A percentile compares a stretch with the other conserved stretches of the same genome.
These are phyloP conservation scores for Adiantum capillusveneris DNA, from an alignment of 75 land plant species.

Conservation along the genomic window DNA sequence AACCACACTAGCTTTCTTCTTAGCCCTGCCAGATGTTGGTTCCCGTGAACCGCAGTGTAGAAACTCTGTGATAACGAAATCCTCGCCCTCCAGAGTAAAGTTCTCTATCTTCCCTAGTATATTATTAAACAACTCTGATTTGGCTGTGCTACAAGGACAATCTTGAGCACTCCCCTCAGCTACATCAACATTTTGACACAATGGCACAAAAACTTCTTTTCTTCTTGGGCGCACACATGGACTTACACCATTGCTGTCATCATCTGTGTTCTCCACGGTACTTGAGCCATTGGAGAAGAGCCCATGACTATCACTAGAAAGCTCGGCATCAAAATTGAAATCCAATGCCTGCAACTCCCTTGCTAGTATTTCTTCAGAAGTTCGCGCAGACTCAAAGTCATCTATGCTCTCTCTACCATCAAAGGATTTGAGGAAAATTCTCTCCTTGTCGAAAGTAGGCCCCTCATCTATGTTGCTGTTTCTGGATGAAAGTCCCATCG, in stretches of 20 bases:
- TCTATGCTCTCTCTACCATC: neutral
- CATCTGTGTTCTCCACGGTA: neutral
- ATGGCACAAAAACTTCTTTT: too few species aligned
- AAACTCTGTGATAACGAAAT: too few species aligned
- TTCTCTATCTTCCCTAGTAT: too few species aligned
- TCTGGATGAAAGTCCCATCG: neutral
- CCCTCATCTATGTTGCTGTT: neutral
- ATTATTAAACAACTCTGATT: too few species aligned
- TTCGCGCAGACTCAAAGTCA: slow-evolving; percentile 1
- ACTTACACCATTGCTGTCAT: slow-evolving; percentile 1
- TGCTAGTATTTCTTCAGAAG: neutral
- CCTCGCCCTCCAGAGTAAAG: too few species aligned
- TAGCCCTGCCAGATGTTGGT: too few species aligned
- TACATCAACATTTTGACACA: too few species aligned
- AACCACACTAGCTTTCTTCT: slow-evolving; percentile 17
- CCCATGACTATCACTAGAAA: slow-evolving; percentile 5
- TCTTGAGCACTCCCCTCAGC: too few species aligned
- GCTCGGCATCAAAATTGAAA: neutral
- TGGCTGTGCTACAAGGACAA: too few species aligned
- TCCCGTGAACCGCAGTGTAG: too few species aligned
- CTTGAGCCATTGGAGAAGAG: neutral
- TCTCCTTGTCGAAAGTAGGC: neutral
- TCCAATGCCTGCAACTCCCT: neutral
- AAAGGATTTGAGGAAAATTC: neutral
- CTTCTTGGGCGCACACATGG: neutral